Evolutionary conservation across 2,329 filamentous ascomycete species (phyloP).

Genomic region (Aspergillus japonicus): DNA sequence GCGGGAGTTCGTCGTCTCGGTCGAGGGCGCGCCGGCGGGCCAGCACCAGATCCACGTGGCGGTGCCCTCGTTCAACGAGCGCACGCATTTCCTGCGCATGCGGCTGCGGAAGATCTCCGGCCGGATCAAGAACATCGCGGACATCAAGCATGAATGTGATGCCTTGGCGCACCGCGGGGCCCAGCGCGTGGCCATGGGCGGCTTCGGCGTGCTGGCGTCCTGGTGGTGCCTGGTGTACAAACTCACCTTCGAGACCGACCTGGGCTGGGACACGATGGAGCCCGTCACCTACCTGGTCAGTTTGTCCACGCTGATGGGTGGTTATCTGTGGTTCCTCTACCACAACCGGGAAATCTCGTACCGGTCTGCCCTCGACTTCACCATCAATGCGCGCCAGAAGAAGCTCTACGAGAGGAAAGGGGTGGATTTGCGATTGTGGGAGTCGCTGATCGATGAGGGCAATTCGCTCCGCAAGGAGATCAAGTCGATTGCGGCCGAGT

Average conservation of each 20-base stretch:
- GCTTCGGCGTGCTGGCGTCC: constrained; percentile 67
- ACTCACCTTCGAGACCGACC: constrained; percentile 66
- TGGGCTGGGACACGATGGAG: constrained; percentile 89
- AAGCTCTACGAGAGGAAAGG: constrained; percentile 73
- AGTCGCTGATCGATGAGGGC: constrained; percentile 73
- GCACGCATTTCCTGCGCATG: constrained; percentile 84
- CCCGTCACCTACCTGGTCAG: constrained; percentile 86
- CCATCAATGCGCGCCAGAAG: constrained; percentile 73
- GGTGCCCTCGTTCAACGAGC: constrained; percentile 83
- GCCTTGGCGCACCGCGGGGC: constrained; percentile 71
- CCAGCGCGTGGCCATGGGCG: constrained; percentile 74
- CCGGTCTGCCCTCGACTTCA: constrained; percentile 81
- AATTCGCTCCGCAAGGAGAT: constrained; percentile 77
- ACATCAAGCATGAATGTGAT: constrained; percentile 80
- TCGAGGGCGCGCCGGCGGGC: constrained; percentile 67
- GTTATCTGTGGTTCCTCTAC: constrained; percentile 91
- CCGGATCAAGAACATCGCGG: constrained; percentile 67
- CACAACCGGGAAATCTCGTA: constrained; percentile 89
- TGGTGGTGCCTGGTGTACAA: constrained; percentile 84
- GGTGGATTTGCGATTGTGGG: constrained; percentile 76
- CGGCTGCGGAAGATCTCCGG: constrained; percentile 69
- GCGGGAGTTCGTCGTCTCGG: constrained; percentile 78
- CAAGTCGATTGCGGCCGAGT: constrained; percentile 76
- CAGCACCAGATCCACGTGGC: constrained; percentile 68
- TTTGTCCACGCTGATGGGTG: constrained; percentile 80